Conservation (phyloP, 2,329 filamentous ascomycete genomes). For the Cladosporium sp. region DNA sequence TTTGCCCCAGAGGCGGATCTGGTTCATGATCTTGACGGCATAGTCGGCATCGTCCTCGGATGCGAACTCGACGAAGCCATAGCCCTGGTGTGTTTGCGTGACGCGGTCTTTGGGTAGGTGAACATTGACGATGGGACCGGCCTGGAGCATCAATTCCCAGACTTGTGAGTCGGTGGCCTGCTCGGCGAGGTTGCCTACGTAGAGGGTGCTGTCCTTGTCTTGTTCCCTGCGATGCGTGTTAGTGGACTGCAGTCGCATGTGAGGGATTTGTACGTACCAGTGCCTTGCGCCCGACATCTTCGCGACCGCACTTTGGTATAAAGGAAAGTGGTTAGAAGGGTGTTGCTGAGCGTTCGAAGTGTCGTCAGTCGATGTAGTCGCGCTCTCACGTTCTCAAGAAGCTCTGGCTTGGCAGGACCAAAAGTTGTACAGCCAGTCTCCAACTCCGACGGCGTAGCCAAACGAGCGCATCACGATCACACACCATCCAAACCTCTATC, state of each 20-base stretch:
- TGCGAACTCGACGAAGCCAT: conserved; percentile 98
- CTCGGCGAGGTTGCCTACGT: conserved; percentile 98
- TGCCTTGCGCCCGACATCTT: conserved; percentile 69
- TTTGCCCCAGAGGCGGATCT: conserved; percentile 87
- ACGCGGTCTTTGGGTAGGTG: conserved; percentile 98
- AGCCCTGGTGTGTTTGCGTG: conserved; percentile 93
- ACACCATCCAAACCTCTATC: neutral
- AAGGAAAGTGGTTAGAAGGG: conserved; percentile 17
- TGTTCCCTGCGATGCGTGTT: conserved; percentile 58
- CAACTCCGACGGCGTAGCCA: neutral
- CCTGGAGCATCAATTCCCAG: conserved; percentile 98
- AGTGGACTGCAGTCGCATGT: neutral
- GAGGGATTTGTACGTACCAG: conserved; percentile 53
- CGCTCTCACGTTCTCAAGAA: neutral
- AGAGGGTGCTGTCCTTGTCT: conserved; percentile 96
- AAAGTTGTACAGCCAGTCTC: neutral
- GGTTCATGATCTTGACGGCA: conserved; percentile 93
- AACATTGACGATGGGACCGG: conserved; percentile 94
- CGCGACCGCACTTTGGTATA: conserved; percentile 17
- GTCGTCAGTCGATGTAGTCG: neutral
- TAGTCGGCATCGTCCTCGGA: conserved; percentile 95
- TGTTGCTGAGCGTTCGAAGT: neutral
- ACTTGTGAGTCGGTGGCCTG: conserved; percentile 84
- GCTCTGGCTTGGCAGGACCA: conserved; percentile 4
- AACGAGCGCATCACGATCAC: neutral